Evolutionary conservation across 1,284 basidiomycete genomes (phyloP).

Genomic region (Ganoderma boninense): DNA sequence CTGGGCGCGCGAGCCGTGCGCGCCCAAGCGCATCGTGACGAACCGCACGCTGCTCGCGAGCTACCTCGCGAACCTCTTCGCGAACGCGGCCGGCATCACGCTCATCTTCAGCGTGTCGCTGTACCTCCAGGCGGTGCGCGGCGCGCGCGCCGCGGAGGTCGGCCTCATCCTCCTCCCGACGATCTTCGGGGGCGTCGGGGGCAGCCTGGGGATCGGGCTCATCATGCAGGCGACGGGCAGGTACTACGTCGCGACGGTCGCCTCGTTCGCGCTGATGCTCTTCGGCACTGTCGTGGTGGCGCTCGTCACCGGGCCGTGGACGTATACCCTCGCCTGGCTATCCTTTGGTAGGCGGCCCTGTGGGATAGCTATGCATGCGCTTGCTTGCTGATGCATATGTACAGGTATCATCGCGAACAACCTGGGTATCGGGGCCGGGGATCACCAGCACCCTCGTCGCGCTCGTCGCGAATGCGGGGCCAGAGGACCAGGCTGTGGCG

Average conservation of each 20-base stretch:
- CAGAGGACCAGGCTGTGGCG: slow-evolving; percentile 67
- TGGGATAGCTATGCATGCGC: too few species aligned
- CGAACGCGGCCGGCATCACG: slow-evolving; percentile 52
- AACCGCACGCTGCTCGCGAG: slow-evolving; percentile 58
- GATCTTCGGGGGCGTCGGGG: slow-evolving; percentile 54
- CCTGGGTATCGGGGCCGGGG: slow-evolving; percentile 57
- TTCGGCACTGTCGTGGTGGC: slow-evolving; percentile 49
- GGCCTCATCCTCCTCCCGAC: slow-evolving; percentile 59
- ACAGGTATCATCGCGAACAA: slow-evolving; percentile 52
- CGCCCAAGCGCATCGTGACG: slow-evolving; percentile 60
- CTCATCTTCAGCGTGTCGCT: slow-evolving; percentile 63
- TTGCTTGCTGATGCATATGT: not conserved
- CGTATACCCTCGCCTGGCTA: slow-evolving; percentile 48
- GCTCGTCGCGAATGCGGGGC: slow-evolving; percentile 67
- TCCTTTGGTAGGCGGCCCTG: slow-evolving; percentile 46
- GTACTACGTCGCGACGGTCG: slow-evolving; percentile 60
- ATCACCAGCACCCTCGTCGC: slow-evolving; percentile 66
- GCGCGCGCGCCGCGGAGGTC: slow-evolving; percentile 53
- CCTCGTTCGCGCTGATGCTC: slow-evolving; percentile 49
- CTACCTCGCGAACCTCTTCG: slow-evolving; percentile 68
- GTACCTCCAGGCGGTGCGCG: slow-evolving; percentile 64
- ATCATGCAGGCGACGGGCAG: slow-evolving; percentile 66
- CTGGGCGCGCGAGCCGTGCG: slow-evolving; percentile 64
- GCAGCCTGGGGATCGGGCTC: slow-evolving; percentile 60
- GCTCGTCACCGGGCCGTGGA: slow-evolving; percentile 49